Percentiles rank a stretch among this genome's conserved stretches.
Evolutionary conservation across 352 stramenopile genomes (phyloP).

Genomic region (Phytophthora palmivora): DNA sequence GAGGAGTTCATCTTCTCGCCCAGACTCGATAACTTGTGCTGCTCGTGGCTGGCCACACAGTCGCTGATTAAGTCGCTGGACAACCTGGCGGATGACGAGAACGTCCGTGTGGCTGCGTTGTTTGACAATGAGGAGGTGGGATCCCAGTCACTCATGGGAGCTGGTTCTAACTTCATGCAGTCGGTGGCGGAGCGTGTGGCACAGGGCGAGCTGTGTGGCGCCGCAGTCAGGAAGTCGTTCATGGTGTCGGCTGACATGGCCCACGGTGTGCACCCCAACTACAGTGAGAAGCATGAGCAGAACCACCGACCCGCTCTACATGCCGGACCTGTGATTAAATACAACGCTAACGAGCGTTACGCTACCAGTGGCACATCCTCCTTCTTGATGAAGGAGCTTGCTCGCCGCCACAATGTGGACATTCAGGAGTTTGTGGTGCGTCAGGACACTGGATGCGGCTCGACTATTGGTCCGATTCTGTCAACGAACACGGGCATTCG

Average conservation of each 20-base stretch:
- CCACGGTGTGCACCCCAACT: slow-evolving; percentile 98
- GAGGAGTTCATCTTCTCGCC: slow-evolving; percentile 97
- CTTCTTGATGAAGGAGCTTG: slow-evolving; percentile 93
- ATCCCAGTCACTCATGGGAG: slow-evolving; percentile 88
- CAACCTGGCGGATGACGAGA: slow-evolving; percentile 72
- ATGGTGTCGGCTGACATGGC: slow-evolving; percentile 96
- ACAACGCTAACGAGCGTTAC: slow-evolving; percentile 98
- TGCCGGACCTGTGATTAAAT: slow-evolving; percentile 98
- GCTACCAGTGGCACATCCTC: slow-evolving; percentile 94
- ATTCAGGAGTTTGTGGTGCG: slow-evolving; percentile 98
- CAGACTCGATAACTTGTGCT: slow-evolving; percentile 98
- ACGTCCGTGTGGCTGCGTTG: slow-evolving; percentile 93
- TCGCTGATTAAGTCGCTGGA: slow-evolving; percentile 84
- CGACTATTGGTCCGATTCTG: slow-evolving; percentile 98
- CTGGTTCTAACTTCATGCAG: slow-evolving; percentile 84
- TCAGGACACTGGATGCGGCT: slow-evolving; percentile 96
- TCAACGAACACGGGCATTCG: slow-evolving; percentile 94
- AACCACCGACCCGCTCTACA: slow-evolving; percentile 94
- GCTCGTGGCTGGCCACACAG: slow-evolving; percentile 93
- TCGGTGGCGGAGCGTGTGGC: slow-evolving; percentile 68
- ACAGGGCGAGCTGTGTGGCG: slow-evolving; percentile 58
- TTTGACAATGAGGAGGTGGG: slow-evolving; percentile 99
- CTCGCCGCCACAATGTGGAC: slow-evolving; percentile 80
- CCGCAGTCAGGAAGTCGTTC: slow-evolving; percentile 74
- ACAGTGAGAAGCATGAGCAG: slow-evolving; percentile 95